Evolutionary conservation across 2,329 filamentous ascomycete species (phyloP), one percentile per base, ranked within the genome.

Genomic region (Claviceps maximensis): DNA sequence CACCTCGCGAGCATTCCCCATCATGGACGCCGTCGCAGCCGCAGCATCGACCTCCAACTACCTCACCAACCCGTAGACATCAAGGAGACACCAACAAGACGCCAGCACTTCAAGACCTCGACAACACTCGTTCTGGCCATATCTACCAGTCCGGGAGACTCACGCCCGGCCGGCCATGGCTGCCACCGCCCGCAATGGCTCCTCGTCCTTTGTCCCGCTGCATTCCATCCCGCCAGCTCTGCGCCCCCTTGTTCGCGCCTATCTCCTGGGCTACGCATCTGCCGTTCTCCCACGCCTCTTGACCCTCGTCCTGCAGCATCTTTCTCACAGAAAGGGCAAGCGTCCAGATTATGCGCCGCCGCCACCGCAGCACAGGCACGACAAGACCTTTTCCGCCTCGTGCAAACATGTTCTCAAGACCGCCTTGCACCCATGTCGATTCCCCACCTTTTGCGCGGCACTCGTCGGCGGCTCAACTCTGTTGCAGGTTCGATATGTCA

Each of bases 381-480:
- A 62, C 33, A 54, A 59, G 19, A 60, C 63, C 15, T 69, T 73
- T 51, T 54, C 62, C 17, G 62, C 60, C 15, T 65, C 67, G 46
- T 62, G 62, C 6, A 56, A 61, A n/a, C 59, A 62, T 36, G 74
- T 80, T 53, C 62, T 83, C 36, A 67, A 66, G 42, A 71, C 71
- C 8, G 79, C 77, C 2, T 65, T 83, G 17, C 76, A 79, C 46
- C 67, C 69, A 53, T 74, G 75, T 55, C 72, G 79, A 9, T 84
- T 84, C 60, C 79, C 81, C 45, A 71, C 79, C 4, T 84, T 84
- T 61, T 84, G 80, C 62, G 80, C 79, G 8, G 69, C 73, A 7
- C 66, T 84, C 10, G 75, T 79, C 41, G 81, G 80, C 36, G 79
- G 80, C 41, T 77, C 75, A 57, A 80, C 79, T 25, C 62, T 83